Evolutionary conservation across 2,329 filamentous ascomycete species (phyloP), one percentile per base, ranked within the genome.

Genomic region (Penicillium hesseltinei): DNA sequence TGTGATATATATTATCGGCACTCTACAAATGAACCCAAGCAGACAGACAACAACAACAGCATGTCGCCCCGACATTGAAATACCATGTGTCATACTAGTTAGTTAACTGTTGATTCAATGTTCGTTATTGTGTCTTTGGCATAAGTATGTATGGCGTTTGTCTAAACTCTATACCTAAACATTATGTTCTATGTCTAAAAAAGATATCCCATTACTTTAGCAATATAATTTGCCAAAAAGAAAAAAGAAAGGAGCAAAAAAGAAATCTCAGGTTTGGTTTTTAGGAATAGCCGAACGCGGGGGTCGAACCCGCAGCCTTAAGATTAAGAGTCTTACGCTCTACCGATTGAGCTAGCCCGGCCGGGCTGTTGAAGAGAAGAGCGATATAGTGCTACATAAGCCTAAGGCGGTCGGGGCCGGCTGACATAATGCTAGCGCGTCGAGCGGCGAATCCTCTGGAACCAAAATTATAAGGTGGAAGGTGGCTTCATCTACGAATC

Each of bases 291-390:
- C 73, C 73, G 66, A 73, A 75, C 71, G 72, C 70, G 73, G 72
- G 73, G 73, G 68, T 75, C 69, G 73, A 75, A 75, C 73, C 71
- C 73, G 71, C 73, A 75, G 66, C 73, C 73, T 75, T 75, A 72
- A 73, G 73, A 72, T 73, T 77, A 80, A 78, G 74, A 79, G 75
- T 75, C 77, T 77, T 77, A 79, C 72, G 73, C 72, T 75, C 72
- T 79, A 75, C 70, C 77, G 75, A 78, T 78, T 79, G 76, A 78
- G 76, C 76, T 78, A 78, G 73, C 75, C 75, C 69, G 71, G 76
- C 76, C 54, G 48, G 42, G 38, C 51, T 55, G 54, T 56, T 56
- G 29, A n/a, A 53, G 2, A 7, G 5, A 1, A 2, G 0, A 1
- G 10, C 15, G 0, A 8, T 13, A 25, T 39, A 15, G 1, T 38